Evolutionary conservation across 2,329 filamentous ascomycete genomes (phyloP).

Genomic region (Kalmusia sp.): DNA sequence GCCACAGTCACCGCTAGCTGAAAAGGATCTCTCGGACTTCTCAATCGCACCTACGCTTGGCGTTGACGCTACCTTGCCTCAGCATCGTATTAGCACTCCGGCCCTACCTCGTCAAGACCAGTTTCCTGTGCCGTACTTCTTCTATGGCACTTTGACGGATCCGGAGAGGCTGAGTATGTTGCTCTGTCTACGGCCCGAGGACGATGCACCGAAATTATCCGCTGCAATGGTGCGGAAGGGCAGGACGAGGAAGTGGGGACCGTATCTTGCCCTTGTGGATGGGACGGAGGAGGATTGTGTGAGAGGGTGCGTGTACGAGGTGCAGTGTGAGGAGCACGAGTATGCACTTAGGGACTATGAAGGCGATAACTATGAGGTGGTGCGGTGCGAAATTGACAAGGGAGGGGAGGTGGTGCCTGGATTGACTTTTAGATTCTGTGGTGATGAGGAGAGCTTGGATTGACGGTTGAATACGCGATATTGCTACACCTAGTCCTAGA

Average conservation of each 20-base stretch:
- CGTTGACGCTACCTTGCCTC: constrained; percentile 18
- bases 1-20: neutral
- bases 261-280: constrained; percentile 13
- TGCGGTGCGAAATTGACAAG: constrained; percentile 5
- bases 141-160: constrained; percentile 17
- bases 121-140: constrained; percentile 18
- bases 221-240: neutral
- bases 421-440: neutral
- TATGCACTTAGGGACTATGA: too few species aligned
- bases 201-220: neutral
- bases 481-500: too few species aligned
- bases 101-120: neutral
- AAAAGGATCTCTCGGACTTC: neutral
- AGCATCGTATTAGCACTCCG: neutral
- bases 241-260: constrained; percentile 3
- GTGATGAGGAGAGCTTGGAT: too few species aligned
- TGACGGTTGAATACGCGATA: too few species aligned
- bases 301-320: neutral
- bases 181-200: neutral
- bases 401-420: neutral
- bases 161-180: neutral
- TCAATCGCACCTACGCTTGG: constrained; percentile 15
- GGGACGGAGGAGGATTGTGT: neutral
- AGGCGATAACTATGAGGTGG: constrained; percentile 12
- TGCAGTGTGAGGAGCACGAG: constrained; percentile 7